Evolutionary conservation across 106 monocot genomes (phyloP).

Genomic region (Vanilla planifolia): DNA sequence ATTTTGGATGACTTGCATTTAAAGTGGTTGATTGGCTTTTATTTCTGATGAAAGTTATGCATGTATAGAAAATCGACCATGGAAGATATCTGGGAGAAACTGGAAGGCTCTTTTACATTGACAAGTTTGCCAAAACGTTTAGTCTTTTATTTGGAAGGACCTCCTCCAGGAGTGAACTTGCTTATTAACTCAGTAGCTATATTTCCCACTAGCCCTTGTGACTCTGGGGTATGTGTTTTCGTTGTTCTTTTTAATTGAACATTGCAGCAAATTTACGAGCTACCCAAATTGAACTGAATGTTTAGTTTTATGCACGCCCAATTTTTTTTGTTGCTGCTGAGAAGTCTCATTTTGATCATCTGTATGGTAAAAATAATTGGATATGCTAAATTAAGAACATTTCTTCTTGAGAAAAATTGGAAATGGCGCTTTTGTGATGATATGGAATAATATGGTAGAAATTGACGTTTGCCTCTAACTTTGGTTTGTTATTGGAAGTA

Average conservation of each 20-base stretch:
- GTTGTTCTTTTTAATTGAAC: neutral
- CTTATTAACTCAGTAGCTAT: conserved; percentile 49
- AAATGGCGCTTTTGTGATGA: conserved; percentile 1
- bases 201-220: conserved; percentile 16
- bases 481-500: too few species aligned
- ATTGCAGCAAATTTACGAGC: too few species aligned
- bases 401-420: neutral
- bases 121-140: conserved; percentile 30
- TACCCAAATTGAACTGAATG: too few species aligned
- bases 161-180: conserved; percentile 48
- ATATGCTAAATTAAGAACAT: neutral
- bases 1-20: conserved; percentile 3
- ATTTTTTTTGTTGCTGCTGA: neutral
- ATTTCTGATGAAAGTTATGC: conserved; percentile 3
- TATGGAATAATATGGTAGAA: too few species aligned
- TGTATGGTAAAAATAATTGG: neutral
- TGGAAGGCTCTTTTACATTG: conserved; percentile 61
- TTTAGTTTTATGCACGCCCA: too few species aligned
- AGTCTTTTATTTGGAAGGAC: conserved; percentile 67
- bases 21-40: neutral
- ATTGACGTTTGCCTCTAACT: too few species aligned
- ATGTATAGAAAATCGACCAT: conserved; percentile 27
- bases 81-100: conserved; percentile 49
- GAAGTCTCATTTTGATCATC: too few species aligned
- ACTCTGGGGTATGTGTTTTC: conserved; percentile 26